Conservation (phyloP, 257 asterid genomes). For the Plantago ovata region DNA sequence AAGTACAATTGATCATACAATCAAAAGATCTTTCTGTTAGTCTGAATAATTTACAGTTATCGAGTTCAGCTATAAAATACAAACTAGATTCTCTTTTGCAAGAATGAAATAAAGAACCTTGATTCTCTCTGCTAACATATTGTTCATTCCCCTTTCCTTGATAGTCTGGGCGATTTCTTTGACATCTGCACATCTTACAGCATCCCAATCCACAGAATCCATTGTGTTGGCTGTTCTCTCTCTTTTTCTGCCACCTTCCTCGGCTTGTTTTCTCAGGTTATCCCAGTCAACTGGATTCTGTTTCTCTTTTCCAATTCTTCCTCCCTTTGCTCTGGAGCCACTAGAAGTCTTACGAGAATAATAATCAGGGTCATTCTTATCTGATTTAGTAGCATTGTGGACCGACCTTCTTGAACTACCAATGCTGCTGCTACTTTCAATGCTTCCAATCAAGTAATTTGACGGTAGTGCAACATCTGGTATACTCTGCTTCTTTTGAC, state of each 20-base stretch:
- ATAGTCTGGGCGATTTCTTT: slow-evolving; percentile 72
- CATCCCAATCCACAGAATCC: slow-evolving; percentile 96
- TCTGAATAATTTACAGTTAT: slow-evolving; percentile 6
- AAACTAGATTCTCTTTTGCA: slow-evolving; percentile 13
- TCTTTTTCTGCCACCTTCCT: slow-evolving; percentile 38
- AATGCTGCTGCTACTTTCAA: slow-evolving; percentile 35
- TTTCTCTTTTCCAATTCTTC: slow-evolving; percentile 50
- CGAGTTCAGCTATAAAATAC: background rate
- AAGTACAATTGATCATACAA: slow-evolving; percentile 20
- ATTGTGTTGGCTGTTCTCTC: slow-evolving; percentile 47
- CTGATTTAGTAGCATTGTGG: slow-evolving; percentile 39
- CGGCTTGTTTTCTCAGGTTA: slow-evolving; percentile 51
- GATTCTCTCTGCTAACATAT: slow-evolving; percentile 86
- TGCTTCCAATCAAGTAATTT: slow-evolving; percentile 29
- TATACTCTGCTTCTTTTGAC: slow-evolving; percentile 31
- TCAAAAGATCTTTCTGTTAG: slow-evolving; percentile 18
- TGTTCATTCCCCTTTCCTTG: slow-evolving; percentile 96
- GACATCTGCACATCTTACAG: slow-evolving; percentile 78
- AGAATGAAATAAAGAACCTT: slow-evolving; percentile 42
- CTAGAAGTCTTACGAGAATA: slow-evolving; percentile 28
- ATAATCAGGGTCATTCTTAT: slow-evolving; percentile 23
- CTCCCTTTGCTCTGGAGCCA: slow-evolving; percentile 41
- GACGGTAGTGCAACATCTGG: slow-evolving; percentile 25
- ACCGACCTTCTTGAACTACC: slow-evolving; percentile 36
- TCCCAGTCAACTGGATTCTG: slow-evolving; percentile 65